phyloP scores from a whole-genome alignment of 1,139 yeast genomes.

The Kluyveromyces sp. region DNA sequence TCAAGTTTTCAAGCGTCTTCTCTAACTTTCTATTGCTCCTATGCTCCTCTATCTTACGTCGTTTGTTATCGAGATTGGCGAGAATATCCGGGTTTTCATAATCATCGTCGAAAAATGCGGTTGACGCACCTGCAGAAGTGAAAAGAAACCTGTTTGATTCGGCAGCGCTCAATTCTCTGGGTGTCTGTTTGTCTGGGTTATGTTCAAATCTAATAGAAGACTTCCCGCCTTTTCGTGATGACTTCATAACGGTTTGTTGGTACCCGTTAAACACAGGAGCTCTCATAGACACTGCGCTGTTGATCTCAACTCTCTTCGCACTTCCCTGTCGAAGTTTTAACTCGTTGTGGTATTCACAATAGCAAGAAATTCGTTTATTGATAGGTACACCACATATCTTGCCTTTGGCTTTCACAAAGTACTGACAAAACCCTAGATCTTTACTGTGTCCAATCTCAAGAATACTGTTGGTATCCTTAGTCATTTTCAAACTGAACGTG shows the following conservation, averaged over 20 bases:
- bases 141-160: constrained; percentile 31
- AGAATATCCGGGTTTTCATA: constrained; percentile 44
- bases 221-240: constrained; percentile 12
- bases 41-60: constrained; percentile 24
- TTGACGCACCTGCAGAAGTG: constrained; percentile 36
- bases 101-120: constrained; percentile 43
- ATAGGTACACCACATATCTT: constrained; percentile 53
- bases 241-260: constrained; percentile 30
- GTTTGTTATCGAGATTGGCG: constrained; percentile 30
- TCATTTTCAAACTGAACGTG: constrained; percentile 55
- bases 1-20: constrained; percentile 9
- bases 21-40: constrained; percentile 18
- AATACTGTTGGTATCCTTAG: constrained; percentile 44
- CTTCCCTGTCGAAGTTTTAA: constrained; percentile 46
- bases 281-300: constrained; percentile 46
- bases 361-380: constrained; percentile 43
- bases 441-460: constrained; percentile 69
- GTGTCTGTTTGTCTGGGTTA: constrained; percentile 29
- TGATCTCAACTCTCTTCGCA: constrained; percentile 66
- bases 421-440: constrained; percentile 63
- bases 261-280: constrained; percentile 39
- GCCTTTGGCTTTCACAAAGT: constrained; percentile 38
- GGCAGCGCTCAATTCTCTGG: constrained; percentile 20
- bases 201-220: constrained; percentile 17
- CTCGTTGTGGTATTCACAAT: constrained; percentile 71